Evolutionary conservation across 495 filamentous ascomycete genomes (phyloP), one percentile per base, ranked within the genome.

Genomic region (Chaetomium fimeti): DNA sequence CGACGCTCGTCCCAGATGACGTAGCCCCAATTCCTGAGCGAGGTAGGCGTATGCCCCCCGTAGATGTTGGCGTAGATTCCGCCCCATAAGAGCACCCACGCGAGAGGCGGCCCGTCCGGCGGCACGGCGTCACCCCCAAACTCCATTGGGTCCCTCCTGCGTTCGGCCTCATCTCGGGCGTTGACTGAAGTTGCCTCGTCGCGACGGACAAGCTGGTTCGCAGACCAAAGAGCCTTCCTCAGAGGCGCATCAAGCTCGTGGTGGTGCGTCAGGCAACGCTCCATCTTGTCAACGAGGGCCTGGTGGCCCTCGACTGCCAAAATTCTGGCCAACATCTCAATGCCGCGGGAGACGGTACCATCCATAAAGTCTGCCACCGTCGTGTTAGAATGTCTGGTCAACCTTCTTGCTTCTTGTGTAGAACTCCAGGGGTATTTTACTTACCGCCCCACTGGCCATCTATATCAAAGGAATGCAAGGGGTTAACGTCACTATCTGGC

Each of bases 1-100:
- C 52, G 27, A 18, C 18, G 28, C 52, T 55, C 52, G 28, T 55
- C 52, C 52, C 52, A 55, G 28, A 55, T 36, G 15, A 55, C 52
- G 24, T 38, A 55, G 13, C 28, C 52, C 52, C 52, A 55, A 36
- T 32, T 6, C 52, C 16, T 32, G 16, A 55, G 15, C 29, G 52
- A 18, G 8, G n/a, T 15, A 16, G 52, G 52, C 2, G 32, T 28
- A 16, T 55, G 22, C 7, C 20, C 52, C 28, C 52, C 52, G 52
- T 36, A 55, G 11, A 55, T 6, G 15, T 55, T 55, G 27, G 52
- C 27, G 24, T 55, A 55, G 6, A 20, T 55, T 20, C 52, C 52
- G 16, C 27, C 29, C 52, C 52, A 55, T 20, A 36, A 38, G 27
- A 55, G 52, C 18, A 55, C 52, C 43, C 52, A 55, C 18, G 15